A percentile compares a stretch with the other conserved stretches of the same genome.
These are phyloP conservation scores for Eucalyptus viminalis DNA, from an alignment of 345 rosid species.

Conservation along the genomic window DNA sequence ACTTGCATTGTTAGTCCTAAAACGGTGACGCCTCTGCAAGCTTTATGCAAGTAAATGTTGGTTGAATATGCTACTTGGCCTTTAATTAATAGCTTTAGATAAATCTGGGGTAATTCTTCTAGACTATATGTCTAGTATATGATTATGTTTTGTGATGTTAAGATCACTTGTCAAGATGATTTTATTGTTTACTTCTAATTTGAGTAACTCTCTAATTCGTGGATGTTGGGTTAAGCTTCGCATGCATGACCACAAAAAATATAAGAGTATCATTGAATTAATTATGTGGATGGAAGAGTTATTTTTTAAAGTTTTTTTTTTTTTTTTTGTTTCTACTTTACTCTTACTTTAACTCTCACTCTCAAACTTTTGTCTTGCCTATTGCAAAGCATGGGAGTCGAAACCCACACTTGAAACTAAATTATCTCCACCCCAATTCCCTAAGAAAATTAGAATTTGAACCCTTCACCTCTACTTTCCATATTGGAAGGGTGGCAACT, in stretches of 20 bases:
- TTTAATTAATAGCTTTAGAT: neutral
- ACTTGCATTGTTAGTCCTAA: neutral
- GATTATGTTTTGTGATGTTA: neutral
- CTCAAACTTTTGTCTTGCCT: too few relatives aligned
- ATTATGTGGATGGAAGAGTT: too few relatives aligned
- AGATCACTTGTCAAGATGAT: neutral
- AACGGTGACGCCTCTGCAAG: neutral
- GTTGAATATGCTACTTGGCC: neutral
- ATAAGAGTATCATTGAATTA: too few relatives aligned
- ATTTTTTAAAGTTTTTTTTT: too few relatives aligned
- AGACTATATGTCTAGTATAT: neutral
- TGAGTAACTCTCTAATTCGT: neutral
- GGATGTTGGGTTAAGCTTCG: neutral
- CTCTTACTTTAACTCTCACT: too few relatives aligned
- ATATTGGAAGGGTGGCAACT: rapidly evolving
- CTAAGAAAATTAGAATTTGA: rapidly evolving
- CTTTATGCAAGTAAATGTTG: neutral
- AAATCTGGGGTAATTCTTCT: neutral
- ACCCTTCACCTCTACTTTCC: rapidly evolving
- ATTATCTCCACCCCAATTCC: rapidly evolving
- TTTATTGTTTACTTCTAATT: neutral
- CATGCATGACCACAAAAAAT: neutral
- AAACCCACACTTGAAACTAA: too few relatives aligned
- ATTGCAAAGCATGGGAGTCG: rapidly evolving
- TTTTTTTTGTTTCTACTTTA: too few relatives aligned